A percentile compares a stretch with the other conserved stretches of the same genome.
Conservation (phyloP, 1,139 yeast genomes). For the Kodamaea sp. region DNA sequence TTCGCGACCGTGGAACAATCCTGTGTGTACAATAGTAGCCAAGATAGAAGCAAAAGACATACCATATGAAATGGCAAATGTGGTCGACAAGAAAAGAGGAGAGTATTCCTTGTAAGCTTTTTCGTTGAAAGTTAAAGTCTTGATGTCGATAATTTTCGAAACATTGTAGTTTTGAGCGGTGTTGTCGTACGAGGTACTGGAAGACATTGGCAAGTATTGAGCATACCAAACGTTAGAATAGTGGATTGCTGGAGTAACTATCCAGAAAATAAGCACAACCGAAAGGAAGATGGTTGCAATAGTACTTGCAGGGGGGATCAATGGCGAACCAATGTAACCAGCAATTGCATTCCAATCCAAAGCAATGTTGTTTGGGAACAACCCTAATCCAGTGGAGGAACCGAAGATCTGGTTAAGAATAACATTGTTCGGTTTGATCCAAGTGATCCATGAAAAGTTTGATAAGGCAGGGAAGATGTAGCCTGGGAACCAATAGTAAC, state of each 20-base stretch:
- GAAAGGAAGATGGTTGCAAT: conserved; percentile 47
- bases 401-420: conserved; percentile 66
- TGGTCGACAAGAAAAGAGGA: conserved; percentile 61
- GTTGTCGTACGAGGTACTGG: conserved; percentile 42
- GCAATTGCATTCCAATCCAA: conserved; percentile 49
- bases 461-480: conserved; percentile 26
- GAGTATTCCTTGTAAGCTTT: conserved; percentile 53
- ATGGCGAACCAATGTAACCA: conserved; percentile 63
- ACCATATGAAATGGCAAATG: conserved; percentile 63
- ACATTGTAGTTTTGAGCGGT: conserved; percentile 36
- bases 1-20: conserved; percentile 56
- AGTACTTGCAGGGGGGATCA: conserved; percentile 66
- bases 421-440: conserved; percentile 39
- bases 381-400: conserved; percentile 60
- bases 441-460: conserved; percentile 31
- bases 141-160: conserved; percentile 40
- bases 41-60: conserved; percentile 63
- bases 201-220: conserved; percentile 45
- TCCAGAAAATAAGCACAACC: conserved; percentile 39
- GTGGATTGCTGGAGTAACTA: conserved; percentile 43
- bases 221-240: conserved; percentile 46
- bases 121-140: conserved; percentile 44
- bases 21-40: conserved; percentile 57
- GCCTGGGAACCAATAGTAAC: conserved; percentile 48
- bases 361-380: conserved; percentile 51